Conservation (phyloP, 495 filamentous ascomycete species). For the Bombardia bombarda region DNA sequence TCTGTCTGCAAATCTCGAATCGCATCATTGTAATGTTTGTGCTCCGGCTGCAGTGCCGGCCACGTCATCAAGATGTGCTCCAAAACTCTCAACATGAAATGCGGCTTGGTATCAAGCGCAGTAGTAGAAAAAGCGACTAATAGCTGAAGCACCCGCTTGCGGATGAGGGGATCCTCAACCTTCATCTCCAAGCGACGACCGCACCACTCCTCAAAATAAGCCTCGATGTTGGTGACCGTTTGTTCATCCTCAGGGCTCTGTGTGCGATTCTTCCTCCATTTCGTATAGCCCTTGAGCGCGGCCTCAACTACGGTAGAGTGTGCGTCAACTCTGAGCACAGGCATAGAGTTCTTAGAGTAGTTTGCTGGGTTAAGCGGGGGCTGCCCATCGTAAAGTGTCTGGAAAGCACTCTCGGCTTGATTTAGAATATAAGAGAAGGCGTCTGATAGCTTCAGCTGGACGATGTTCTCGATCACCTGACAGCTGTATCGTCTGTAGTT, state of each 20-base stretch:
- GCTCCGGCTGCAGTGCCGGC: constrained; percentile 58
- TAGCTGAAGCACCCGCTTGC: constrained; percentile 74
- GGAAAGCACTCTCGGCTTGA: constrained; percentile 63
- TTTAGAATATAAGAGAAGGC: constrained; percentile 78
- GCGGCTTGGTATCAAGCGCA: constrained; percentile 67
- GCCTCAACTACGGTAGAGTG: constrained; percentile 87
- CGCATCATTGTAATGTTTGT: constrained; percentile 75
- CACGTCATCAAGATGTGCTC: constrained; percentile 83
- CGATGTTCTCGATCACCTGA: constrained; percentile 75
- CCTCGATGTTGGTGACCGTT: constrained; percentile 52
- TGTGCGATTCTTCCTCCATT: constrained; percentile 56
- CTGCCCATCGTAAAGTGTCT: constrained; percentile 64
- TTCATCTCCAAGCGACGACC: constrained; percentile 61
- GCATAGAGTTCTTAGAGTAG: constrained; percentile 74
- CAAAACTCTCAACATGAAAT: constrained; percentile 77
- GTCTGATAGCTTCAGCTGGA: constrained; percentile 69
- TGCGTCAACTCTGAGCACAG: constrained; percentile 73
- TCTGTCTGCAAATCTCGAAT: constrained; percentile 78
- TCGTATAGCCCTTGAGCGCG: constrained; percentile 81
- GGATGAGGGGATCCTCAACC: constrained; percentile 70
- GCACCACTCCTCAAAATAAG: constrained; percentile 74
- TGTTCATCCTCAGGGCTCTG: constrained; percentile 53
- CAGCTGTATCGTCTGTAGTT: constrained; percentile 90
- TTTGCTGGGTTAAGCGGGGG: constrained; percentile 58
- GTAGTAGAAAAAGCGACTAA: constrained; percentile 78